Conservation (phyloP, 495 filamentous ascomycete species). For the Aspergillus ellipticus region DNA sequence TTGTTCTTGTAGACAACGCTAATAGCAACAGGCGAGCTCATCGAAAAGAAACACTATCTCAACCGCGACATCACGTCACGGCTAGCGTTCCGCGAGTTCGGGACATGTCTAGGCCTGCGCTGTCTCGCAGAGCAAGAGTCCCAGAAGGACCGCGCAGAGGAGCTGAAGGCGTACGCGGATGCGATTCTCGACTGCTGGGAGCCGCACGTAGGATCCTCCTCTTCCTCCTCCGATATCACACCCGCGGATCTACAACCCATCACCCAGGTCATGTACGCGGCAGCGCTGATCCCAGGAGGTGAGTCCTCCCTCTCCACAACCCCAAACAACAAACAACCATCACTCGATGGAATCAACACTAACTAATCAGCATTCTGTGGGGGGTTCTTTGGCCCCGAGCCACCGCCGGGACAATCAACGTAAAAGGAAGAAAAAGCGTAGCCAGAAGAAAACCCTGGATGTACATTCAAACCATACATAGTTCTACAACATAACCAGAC, state of each 20-base stretch:
- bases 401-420: no score
- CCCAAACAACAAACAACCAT: no score
- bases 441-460: no score
- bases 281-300: constrained; percentile 61
- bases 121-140: constrained; percentile 41
- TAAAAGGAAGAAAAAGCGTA: no score
- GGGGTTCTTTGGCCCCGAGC: constrained; percentile 39
- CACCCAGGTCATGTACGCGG: constrained; percentile 63
- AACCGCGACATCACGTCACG: constrained; percentile 37
- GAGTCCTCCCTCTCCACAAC: no score
- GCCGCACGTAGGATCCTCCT: constrained; percentile 36
- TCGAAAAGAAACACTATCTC: constrained; percentile 40
- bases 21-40: constrained; percentile 32
- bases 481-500: not conserved
- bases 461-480: not conserved
- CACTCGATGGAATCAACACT: not conserved
- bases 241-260: constrained; percentile 55
- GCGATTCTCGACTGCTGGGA: constrained; percentile 53
- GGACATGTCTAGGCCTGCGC: constrained; percentile 52
- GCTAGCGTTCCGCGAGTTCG: constrained; percentile 64
- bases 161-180: constrained; percentile 38
- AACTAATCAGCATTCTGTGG: constrained; percentile 29
- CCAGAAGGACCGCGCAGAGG: constrained; percentile 40
- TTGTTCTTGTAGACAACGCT: no score
- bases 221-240: constrained; percentile 28